Conservation (phyloP, 768 basidiomycete species). For the Rhizopogon vinicolor region DNA sequence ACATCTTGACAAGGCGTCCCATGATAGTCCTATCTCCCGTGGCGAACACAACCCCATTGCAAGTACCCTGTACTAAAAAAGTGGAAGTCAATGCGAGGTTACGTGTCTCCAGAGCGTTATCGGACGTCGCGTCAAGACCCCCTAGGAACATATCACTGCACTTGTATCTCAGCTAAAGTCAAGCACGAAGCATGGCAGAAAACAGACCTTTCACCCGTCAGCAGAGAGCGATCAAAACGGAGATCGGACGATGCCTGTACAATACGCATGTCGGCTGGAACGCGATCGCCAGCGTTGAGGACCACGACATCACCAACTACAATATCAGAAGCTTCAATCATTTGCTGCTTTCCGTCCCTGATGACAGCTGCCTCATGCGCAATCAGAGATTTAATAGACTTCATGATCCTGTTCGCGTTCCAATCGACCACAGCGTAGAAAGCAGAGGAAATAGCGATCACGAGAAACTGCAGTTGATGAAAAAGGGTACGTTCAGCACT, state of each 20-base stretch:
- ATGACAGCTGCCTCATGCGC: conserved; percentile 39
- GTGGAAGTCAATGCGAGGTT: conserved; percentile 41
- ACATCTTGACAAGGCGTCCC: conserved; percentile 35
- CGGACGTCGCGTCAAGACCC: conserved; percentile 34
- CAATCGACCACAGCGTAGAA: conserved; percentile 7
- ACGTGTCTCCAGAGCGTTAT: conserved; percentile 40
- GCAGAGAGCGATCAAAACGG: conserved; percentile 56
- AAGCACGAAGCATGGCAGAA: conserved; percentile 24
- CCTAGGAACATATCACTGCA: conserved; percentile 29
- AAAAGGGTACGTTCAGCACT: conserved; percentile 22
- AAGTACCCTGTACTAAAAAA: conserved; percentile 43
- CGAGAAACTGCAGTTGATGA: conserved; percentile 59
- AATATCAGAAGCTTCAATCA: conserved; percentile 53
- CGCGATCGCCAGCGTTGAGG: conserved; percentile 60
- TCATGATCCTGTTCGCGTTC: conserved; percentile 36
- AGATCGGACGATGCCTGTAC: conserved; percentile 54
- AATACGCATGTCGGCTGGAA: conserved; percentile 69
- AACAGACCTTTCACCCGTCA: conserved; percentile 56
- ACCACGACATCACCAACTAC: conserved; percentile 66
- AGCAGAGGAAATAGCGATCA: conserved; percentile 45
- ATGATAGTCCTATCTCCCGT: conserved; percentile 49
- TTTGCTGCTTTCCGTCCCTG: conserved; percentile 38
- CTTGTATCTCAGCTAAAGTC: not conserved
- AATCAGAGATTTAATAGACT: conserved; percentile 37
- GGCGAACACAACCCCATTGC: conserved; percentile 42